Evolutionary conservation across 208 protist species (phyloP), one percentile per base, ranked within the genome.

Genomic region (Angomonas deanei): DNA sequence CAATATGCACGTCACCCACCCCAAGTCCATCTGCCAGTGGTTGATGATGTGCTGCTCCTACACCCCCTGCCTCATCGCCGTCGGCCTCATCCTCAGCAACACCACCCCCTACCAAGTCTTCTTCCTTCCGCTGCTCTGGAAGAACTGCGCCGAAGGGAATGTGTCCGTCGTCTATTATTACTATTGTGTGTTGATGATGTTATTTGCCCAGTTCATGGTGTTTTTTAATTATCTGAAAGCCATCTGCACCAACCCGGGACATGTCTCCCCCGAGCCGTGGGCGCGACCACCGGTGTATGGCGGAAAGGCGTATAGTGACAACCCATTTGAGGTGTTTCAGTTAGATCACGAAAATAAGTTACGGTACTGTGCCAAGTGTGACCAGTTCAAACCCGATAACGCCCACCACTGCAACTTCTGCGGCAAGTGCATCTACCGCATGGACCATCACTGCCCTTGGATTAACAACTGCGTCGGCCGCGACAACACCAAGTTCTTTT

Each of bases 371-470:
- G 6, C 39, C 58, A 39, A 49, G 19, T 76, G 70, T 33, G 63
- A 64, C 26, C 56, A 67, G 64, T 76, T 66, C 65, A 70, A 76
- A 46, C 70, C 70, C 3, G 69, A 74, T 24, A 46, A 66, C 66
- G 79, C 72, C 33, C 82, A 92, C 57, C 88, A 94, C 75, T 94
- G 88, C 73, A 38, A 75, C 46, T 33, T 72, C 24, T 92, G 85
- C 55, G 58, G 70, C 59, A 66, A 56, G n/a, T 95, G 89, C 62
- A 74, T 93, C 21, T 80, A 70, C 21, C 68, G 75, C 3, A 88
- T 91, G 77, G 89, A 95, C 60, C 89, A 95, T 68, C 86, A 93
- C 71, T 95, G 89, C 61, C 84, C 84, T 26, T 95, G 86, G 84
- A 86, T 95, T 42, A 91, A 91, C 70, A 95, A 91, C 75, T 93